A percentile compares a stretch with the other conserved stretches of the same genome.
phyloP scores from a whole-genome alignment of 352 stramenopile genomes.

The Phytopythium ostracodes region DNA sequence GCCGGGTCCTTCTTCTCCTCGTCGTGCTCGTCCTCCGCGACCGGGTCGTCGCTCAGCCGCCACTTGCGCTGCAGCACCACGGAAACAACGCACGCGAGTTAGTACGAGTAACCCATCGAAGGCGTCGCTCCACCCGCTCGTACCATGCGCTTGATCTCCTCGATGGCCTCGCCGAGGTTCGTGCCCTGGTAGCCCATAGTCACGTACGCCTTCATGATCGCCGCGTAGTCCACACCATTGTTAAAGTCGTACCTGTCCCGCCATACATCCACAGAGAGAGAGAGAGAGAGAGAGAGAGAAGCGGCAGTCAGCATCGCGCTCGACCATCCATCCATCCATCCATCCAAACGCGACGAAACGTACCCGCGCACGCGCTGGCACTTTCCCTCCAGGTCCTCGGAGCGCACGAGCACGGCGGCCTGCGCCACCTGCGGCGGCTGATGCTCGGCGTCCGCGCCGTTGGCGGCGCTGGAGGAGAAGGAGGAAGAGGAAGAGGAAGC shows the following conservation, averaged over 20 bases:
- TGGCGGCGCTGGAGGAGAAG: neutral
- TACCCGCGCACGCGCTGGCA: constrained; percentile 36
- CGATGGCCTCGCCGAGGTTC: constrained; percentile 94
- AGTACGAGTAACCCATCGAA: neutral
- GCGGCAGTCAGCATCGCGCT: neutral
- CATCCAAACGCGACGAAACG: neutral
- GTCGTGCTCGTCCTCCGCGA: constrained; percentile 92
- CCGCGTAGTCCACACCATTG: constrained; percentile 81
- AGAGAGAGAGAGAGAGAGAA: neutral
- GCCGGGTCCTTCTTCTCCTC: constrained; percentile 75
- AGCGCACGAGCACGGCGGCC: constrained; percentile 69
- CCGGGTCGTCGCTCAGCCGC: constrained; percentile 93
- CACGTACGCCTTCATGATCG: constrained; percentile 78
- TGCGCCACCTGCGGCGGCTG: constrained; percentile 51
- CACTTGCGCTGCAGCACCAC: constrained; percentile 84
- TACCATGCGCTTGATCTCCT: constrained; percentile 98
- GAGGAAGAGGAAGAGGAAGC: neutral
- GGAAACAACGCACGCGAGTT: neutral
- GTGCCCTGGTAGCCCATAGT: constrained; percentile 95
- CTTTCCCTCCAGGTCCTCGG: constrained; percentile 76
- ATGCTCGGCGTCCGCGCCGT: neutral
- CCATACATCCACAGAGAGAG: neutral
- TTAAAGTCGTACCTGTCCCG: constrained; percentile 88
- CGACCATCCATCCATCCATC: neutral
- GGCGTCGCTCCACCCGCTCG: neutral